Evolutionary conservation across 768 basidiomycete genomes (phyloP).

Genomic region (Russula sp.): DNA sequence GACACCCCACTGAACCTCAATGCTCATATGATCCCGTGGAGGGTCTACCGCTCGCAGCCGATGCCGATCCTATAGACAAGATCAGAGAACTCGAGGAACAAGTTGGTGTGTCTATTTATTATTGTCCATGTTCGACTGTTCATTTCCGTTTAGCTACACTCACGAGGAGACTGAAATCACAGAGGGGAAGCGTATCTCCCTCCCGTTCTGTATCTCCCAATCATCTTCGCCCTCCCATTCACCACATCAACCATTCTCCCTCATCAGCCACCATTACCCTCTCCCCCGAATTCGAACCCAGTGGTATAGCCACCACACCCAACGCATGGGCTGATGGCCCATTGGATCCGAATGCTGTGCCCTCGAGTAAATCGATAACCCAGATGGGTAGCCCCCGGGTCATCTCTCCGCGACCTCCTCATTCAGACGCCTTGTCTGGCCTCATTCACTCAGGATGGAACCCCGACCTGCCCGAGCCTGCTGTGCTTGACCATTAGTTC

Average conservation of each 20-base stretch:
- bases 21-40: slow-evolving; percentile 87
- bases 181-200: slow-evolving; percentile 40
- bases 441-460: slow-evolving; percentile 80
- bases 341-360: slow-evolving; percentile 31
- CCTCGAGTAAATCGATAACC: slow-evolving; percentile 27
- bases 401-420: slow-evolving; percentile 37
- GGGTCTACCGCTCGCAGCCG: slow-evolving; percentile 70
- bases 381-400: slow-evolving; percentile 30
- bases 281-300: slow-evolving; percentile 34
- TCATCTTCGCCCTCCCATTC: slow-evolving; percentile 20
- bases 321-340: slow-evolving; percentile 35
- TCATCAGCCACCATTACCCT: slow-evolving; percentile 28
- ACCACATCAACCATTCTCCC: slow-evolving; percentile 22
- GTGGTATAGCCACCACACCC: slow-evolving; percentile 17
- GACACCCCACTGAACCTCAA: slow-evolving; percentile 82
- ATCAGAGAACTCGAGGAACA: slow-evolving; percentile 75
- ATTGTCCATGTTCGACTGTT: slow-evolving; percentile 22
- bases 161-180: slow-evolving; percentile 59
- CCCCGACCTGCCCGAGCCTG: slow-evolving; percentile 76
- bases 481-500: slow-evolving; percentile 71
- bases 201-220: slow-evolving; percentile 42
- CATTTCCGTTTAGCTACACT: slow-evolving; percentile 50
- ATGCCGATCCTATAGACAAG: slow-evolving; percentile 75
- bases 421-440: slow-evolving; percentile 56
- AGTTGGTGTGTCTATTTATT: slow-evolving; percentile 50